Base-by-base conservation (phyloP, 345 rosid species). In the Eucalyptus cloeziana region DNA sequence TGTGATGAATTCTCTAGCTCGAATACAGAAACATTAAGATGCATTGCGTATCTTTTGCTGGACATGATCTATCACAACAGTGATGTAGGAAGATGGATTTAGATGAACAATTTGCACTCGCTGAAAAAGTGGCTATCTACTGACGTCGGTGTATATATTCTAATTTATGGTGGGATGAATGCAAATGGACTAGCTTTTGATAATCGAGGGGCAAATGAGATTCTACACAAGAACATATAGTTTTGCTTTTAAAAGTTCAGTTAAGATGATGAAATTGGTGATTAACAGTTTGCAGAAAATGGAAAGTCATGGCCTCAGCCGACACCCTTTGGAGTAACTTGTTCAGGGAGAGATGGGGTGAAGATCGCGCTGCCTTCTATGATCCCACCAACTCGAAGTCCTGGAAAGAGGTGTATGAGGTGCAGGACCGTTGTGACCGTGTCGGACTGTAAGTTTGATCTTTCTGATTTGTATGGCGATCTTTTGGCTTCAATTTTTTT, bases 331-430 rank as follows among this genome's bases (percentile, higher is more conserved):
- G 97, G 96, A 91, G 81, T 47, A 89, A 91, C 60, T 91, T 95
- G 52, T 94, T 94, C 92, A 88, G 64, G 76, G 94, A 93, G 89
- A 92, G 96, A 91, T 93, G 97, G 97, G 95, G 97, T 88, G 91
- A 49, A 67, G 94, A 95, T 85, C 86, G 87, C 4, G 94, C 96
- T 24, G 88, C 91, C 33, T 92, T 93, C 51, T 91, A 86, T 81
- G 92, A 92, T 31, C 95, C 97, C 54, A 11, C 13, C 10, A 49
- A 87, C 51, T 92, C 93, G 8, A 92, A 87, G 90, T 89, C 94
- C 21, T 95, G 96, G 96, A 95, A 94, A 92, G 89, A 92, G 86
- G 94, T 90, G 21, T 94, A 93, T 45, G 93, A 93, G 90, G 92
- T 93, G 87, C 95, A 94, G 90, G 94, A 94, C 86, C 94, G 95